Percentiles rank a stretch among this genome's conserved stretches.
Conservation (phyloP, 352 stramenopile genomes). For the Pythium aquatile region DNA sequence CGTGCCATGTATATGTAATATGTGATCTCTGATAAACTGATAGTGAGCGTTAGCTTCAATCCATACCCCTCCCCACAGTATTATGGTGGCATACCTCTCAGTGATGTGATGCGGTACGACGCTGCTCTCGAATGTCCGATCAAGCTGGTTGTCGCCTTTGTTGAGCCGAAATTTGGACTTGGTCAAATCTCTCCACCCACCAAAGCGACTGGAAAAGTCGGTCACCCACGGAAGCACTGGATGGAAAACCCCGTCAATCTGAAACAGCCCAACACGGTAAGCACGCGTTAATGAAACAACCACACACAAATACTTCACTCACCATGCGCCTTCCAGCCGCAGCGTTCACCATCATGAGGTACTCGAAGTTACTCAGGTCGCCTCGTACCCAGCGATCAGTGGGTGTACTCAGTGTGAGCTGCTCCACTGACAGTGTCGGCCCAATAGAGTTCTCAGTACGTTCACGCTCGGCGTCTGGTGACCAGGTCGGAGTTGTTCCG, state of each 20-base stretch:
- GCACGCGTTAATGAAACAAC: background rate
- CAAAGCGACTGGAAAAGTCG: conserved; percentile 70
- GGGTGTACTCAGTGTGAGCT: conserved; percentile 33
- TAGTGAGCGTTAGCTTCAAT: background rate
- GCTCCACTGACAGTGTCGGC: conserved; percentile 15
- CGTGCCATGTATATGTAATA: conserved; percentile 95
- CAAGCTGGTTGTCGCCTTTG: conserved; percentile 93
- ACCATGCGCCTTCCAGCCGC: conserved; percentile 86
- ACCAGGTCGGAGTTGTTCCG: conserved; percentile 8
- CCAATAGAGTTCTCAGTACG: background rate
- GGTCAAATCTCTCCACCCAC: conserved; percentile 85
- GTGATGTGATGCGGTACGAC: conserved; percentile 92
- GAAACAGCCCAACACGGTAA: background rate
- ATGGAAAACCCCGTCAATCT: conserved; percentile 83
- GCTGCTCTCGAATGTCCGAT: conserved; percentile 88
- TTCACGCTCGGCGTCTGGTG: background rate
- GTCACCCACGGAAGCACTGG: conserved; percentile 96
- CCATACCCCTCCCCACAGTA: background rate
- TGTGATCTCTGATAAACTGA: conserved; percentile 91
- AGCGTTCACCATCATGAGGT: conserved; percentile 91
- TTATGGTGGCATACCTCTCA: conserved; percentile 64
- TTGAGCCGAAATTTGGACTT: conserved; percentile 95
- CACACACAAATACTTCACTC: background rate
- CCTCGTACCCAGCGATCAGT: conserved; percentile 89
- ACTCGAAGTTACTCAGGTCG: conserved; percentile 92